Evolutionary conservation across 1,284 basidiomycete species (phyloP).

Genomic region (Cerrena zonata): DNA sequence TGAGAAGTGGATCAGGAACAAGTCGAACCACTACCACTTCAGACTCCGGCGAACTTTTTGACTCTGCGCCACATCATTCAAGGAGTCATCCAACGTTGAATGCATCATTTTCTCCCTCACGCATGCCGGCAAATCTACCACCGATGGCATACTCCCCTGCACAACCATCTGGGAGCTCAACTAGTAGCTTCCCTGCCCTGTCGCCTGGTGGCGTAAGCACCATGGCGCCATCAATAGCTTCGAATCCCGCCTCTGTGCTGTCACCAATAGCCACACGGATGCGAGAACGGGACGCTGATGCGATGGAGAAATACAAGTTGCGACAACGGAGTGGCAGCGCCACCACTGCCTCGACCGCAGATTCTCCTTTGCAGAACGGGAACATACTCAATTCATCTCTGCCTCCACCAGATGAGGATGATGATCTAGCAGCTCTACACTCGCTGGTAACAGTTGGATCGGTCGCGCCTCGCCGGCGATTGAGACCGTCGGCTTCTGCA

Average conservation of each 20-base stretch:
- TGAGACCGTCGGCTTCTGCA: constrained; percentile 71
- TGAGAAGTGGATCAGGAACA: constrained; percentile 75
- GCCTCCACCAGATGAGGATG: constrained; percentile 45
- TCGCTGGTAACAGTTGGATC: constrained; percentile 47
- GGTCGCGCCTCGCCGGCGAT: constrained; percentile 48
- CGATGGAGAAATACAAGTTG: constrained; percentile 75
- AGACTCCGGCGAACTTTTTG: constrained; percentile 59
- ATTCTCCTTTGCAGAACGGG: constrained; percentile 57
- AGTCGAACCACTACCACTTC: constrained; percentile 69
- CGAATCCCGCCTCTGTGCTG: constrained; percentile 44
- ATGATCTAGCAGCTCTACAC: constrained; percentile 46
- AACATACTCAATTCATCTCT: constrained; percentile 28
- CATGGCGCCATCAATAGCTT: constrained; percentile 25
- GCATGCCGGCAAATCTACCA: constrained; percentile 25
- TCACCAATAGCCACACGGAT: constrained; percentile 73
- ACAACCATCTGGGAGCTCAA: constrained; percentile 42
- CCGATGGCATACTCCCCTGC: constrained; percentile 46
- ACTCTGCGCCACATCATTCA: constrained; percentile 22
- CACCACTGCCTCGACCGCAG: constrained; percentile 57
- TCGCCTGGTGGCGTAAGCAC: constrained; percentile 33
- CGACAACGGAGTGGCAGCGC: constrained; percentile 74
- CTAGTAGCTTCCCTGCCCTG: constrained; percentile 29
- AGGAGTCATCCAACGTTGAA: constrained; percentile 31
- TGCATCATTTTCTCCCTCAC: constrained; percentile 27
- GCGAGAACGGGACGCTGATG: constrained; percentile 74